Evolutionary conservation across 1,284 basidiomycete genomes (phyloP), one percentile per base, ranked within the genome.

Genomic region (Microbotryomycetes sp.): DNA sequence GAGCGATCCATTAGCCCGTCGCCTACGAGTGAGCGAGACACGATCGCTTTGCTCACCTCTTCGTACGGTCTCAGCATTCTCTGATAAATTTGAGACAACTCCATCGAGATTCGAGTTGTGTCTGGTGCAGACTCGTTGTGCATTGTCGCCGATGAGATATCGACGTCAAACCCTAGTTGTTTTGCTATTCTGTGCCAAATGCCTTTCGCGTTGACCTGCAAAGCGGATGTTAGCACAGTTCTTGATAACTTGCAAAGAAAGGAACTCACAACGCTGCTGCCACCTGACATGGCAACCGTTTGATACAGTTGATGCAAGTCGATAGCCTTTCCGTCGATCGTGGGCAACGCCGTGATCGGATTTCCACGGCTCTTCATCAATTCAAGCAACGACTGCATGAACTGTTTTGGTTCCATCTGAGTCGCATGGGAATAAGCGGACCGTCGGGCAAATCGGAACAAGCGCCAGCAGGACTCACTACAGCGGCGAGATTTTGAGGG

Each of bases 371-470:
- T 65, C 36, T 62, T 31, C 69, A 70, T 70, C 2, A 70, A 62
- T 55, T 72, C 70, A 53, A 70, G 66, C 16, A 72, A 48, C 1
- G 58, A 60, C 49, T 68, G 66, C 70, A 72, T 72, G 49, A 72
- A 72, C 12, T 63, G 54, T 47, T 62, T 54, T 14, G 67, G 67
- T 30, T 64, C 66, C 30, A 69, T 63, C 66, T 64, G 68, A 59
- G 52, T 3, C 55, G 56, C 49, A 28, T 51, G 53, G 29, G 23
- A 31, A 53, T 67, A 47, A 59, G 62, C 23, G 51, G 46, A 29
- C 57, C 54, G 30, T 54, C 55, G n/a, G 31, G 1, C 22, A 19
- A 45, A 36, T 45, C 30, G 19, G n/a, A n/a, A n/a, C n/a, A n/a
- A n/a, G n/a, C n/a, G n/a, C 3, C 54, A 47, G 31, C 46, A 48